phyloP scores from a whole-genome alignment of 495 filamentous ascomycete species.

The Cetradonia linearis region DNA sequence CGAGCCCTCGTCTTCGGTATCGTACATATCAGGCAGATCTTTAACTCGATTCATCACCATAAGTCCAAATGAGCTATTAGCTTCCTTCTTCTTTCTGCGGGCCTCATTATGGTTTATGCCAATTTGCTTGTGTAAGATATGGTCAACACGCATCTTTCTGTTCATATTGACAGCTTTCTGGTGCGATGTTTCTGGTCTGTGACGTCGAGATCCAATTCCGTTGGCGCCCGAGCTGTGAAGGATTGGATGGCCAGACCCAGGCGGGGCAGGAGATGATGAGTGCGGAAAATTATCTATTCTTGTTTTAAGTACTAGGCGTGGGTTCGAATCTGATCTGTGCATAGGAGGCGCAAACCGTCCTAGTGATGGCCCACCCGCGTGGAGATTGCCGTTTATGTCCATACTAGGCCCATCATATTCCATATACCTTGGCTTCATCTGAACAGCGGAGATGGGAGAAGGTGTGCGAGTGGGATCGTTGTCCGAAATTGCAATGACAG shows the following conservation, averaged over 20 bases:
- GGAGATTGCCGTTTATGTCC: slow-evolving; percentile 14
- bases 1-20: slow-evolving; percentile 64
- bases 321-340: slow-evolving; percentile 15
- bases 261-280: slow-evolving; percentile 40
- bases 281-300: slow-evolving; percentile 40
- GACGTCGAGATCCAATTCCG: slow-evolving; percentile 40
- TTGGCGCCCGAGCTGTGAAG: slow-evolving; percentile 36
- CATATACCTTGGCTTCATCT: slow-evolving; percentile 26
- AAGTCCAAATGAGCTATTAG: slow-evolving; percentile 52
- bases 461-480: slow-evolving; percentile 21
- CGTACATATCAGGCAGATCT: slow-evolving; percentile 58
- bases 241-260: slow-evolving; percentile 38
- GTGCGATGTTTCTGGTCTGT: slow-evolving; percentile 80
- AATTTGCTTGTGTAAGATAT: slow-evolving; percentile 69
- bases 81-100: slow-evolving; percentile 46
- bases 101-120: slow-evolving; percentile 51
- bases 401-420: slow-evolving; percentile 30
- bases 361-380: slow-evolving; percentile 31
- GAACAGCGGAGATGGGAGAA: slow-evolving; percentile 15
- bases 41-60: slow-evolving; percentile 60
- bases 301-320: slow-evolving; percentile 40
- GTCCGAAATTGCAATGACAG: slow-evolving; percentile 20
- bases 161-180: slow-evolving; percentile 88
- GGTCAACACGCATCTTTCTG: slow-evolving; percentile 75
- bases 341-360: slow-evolving; percentile 27